phyloP scores from a whole-genome alignment of 495 filamentous ascomycete species.

The Hyaloscypha hepaticicola region DNA sequence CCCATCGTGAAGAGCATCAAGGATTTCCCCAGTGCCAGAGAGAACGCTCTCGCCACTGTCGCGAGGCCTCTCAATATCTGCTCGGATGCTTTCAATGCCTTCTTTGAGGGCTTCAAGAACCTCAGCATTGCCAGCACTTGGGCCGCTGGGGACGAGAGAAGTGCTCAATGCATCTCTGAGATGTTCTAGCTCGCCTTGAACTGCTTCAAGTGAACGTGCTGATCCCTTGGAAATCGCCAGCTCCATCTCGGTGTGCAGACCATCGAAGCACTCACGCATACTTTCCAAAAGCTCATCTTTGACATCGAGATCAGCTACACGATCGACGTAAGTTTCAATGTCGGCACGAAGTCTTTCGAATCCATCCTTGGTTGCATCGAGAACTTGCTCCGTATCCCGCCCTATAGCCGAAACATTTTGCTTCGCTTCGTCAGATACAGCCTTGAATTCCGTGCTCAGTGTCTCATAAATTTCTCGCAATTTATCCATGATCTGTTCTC shows the following conservation, averaged over 20 bases:
- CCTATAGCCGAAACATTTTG: constrained; percentile 72
- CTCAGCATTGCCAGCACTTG: constrained; percentile 53
- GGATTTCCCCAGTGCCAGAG: constrained; percentile 67
- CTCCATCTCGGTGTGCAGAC: constrained; percentile 71
- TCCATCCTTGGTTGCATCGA: constrained; percentile 83
- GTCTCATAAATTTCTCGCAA: constrained; percentile 72
- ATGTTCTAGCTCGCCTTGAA: constrained; percentile 77
- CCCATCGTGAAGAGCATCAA: constrained; percentile 82
- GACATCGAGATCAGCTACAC: constrained; percentile 60
- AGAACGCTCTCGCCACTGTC: constrained; percentile 56
- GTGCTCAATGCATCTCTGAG: constrained; percentile 71
- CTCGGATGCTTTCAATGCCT: constrained; percentile 64
- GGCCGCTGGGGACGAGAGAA: constrained; percentile 59
- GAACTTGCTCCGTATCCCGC: constrained; percentile 74
- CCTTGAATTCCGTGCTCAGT: constrained; percentile 65
- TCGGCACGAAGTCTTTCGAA: constrained; percentile 76
- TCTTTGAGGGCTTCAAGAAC: constrained; percentile 69
- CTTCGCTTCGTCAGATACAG: constrained; percentile 62
- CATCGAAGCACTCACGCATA: constrained; percentile 68
- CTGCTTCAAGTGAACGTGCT: constrained; percentile 56
- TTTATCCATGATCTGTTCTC: constrained; percentile 67
- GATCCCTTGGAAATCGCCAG: constrained; percentile 43
- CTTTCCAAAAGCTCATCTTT: constrained; percentile 79
- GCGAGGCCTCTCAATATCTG: constrained; percentile 55
- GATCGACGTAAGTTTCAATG: constrained; percentile 77